Conservation (phyloP, 352 stramenopile species). For the Phytophthora pistaciae region DNA sequence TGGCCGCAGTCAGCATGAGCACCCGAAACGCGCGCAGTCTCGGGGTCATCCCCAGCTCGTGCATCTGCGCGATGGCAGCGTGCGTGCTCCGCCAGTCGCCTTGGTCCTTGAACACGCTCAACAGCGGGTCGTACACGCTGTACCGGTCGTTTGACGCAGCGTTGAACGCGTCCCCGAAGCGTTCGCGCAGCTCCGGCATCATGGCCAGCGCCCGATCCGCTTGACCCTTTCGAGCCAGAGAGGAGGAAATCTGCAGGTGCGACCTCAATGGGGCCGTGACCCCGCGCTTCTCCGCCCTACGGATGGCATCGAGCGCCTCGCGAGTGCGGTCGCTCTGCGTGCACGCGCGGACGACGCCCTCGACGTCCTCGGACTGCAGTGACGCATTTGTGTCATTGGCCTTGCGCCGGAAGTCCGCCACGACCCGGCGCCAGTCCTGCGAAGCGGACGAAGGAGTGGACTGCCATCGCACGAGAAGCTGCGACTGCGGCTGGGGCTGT, state of each 20-base stretch:
- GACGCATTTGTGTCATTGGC: slow-evolving; percentile 22
- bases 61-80: slow-evolving; percentile 70
- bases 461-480: slow-evolving; percentile 10
- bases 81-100: slow-evolving; percentile 73
- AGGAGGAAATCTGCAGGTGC: slow-evolving; percentile 56
- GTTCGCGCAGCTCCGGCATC: slow-evolving; percentile 40
- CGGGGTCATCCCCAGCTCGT: slow-evolving; percentile 53
- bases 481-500: slow-evolving; percentile 12
- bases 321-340: slow-evolving; percentile 52
- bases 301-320: slow-evolving; percentile 62
- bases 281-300: slow-evolving; percentile 47
- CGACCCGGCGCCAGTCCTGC: slow-evolving; percentile 53
- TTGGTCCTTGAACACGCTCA: slow-evolving; percentile 64
- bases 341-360: slow-evolving; percentile 48
- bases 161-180: slow-evolving; percentile 30
- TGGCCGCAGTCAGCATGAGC: slow-evolving; percentile 64
- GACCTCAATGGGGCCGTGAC: slow-evolving; percentile 41
- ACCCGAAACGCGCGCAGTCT: slow-evolving; percentile 65
- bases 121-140: slow-evolving; percentile 59
- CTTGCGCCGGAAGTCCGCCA: slow-evolving; percentile 59
- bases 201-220: slow-evolving; percentile 52
- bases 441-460: slow-evolving; percentile 4
- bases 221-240: slow-evolving; percentile 59
- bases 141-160: slow-evolving; percentile 8
- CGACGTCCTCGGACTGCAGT: slow-evolving; percentile 34